Conservation (phyloP, 495 filamentous ascomycete species). For the Letharia lupina region DNA sequence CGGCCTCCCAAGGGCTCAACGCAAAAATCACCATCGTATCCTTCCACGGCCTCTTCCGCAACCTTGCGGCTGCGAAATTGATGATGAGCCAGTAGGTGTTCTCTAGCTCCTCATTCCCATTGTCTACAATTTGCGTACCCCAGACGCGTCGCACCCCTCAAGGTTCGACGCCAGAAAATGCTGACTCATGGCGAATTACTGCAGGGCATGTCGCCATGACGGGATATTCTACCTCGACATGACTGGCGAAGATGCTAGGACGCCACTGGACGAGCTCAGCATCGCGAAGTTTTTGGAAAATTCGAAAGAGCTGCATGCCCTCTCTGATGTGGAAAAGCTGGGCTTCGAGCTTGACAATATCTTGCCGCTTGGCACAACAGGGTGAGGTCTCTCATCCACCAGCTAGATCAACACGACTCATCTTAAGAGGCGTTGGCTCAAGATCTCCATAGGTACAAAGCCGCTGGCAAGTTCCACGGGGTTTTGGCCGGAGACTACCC, state of each 20-base stretch:
- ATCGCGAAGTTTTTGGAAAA: neutral
- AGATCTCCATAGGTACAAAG: neutral
- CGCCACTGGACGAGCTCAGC: neutral
- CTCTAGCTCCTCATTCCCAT: neutral
- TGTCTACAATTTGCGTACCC: neutral
- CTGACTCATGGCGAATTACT: neutral
- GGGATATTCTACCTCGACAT: constrained; percentile 3
- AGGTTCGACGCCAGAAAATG: neutral
- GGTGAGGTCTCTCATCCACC: neutral
- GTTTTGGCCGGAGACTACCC: neutral
- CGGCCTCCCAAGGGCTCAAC: neutral
- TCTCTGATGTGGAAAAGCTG: neutral
- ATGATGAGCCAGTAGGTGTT: constrained; percentile 7
- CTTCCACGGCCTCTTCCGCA: neutral
- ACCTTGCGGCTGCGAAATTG: neutral
- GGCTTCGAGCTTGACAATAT: neutral
- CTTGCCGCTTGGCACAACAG: neutral
- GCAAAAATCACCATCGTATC: constrained; percentile 3
- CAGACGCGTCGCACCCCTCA: neutral
- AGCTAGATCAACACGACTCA: neutral
- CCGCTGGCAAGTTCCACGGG: neutral
- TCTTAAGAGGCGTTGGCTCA: neutral
- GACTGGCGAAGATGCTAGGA: neutral
- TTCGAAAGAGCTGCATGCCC: neutral
- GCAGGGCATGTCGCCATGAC: constrained; percentile 3